Conservation (phyloP, 2,329 filamentous ascomycete species). For the Tothia fuscella region DNA sequence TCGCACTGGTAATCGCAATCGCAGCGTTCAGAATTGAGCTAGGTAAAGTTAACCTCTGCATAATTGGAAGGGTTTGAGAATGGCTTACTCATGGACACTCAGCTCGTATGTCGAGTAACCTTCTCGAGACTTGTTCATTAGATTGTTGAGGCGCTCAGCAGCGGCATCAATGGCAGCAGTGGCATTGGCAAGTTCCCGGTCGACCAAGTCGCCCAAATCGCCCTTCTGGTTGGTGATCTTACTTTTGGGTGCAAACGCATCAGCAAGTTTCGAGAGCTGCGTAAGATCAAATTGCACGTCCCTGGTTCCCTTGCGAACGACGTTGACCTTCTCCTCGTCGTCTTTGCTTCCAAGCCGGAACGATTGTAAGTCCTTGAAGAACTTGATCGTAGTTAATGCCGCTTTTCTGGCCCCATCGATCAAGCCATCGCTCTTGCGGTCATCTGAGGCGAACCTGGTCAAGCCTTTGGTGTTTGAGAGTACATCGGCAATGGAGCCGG, state of each 20-base stretch:
- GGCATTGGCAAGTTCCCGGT: slow-evolving; percentile 81
- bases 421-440: slow-evolving; percentile 83
- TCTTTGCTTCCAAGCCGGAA: slow-evolving; percentile 89
- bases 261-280: slow-evolving; percentile 83
- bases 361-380: slow-evolving; percentile 88
- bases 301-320: slow-evolving; percentile 93
- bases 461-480: slow-evolving; percentile 95
- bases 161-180: slow-evolving; percentile 92
- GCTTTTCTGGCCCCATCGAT: slow-evolving; percentile 73
- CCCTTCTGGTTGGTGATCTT: slow-evolving; percentile 69
- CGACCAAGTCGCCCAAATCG: slow-evolving; percentile 86
- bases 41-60: neutral
- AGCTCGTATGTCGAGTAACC: slow-evolving; percentile 94
- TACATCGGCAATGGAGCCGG: slow-evolving; percentile 84
- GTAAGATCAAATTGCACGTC: slow-evolving; percentile 92
- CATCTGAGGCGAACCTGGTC: slow-evolving; percentile 82
- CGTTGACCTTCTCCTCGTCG: slow-evolving; percentile 83
- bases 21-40: slow-evolving; percentile 79
- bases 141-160: slow-evolving; percentile 73
- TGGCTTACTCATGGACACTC: slow-evolving; percentile 63
- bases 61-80: neutral
- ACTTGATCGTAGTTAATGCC: slow-evolving; percentile 77
- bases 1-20: slow-evolving; percentile 84
- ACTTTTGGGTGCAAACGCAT: slow-evolving; percentile 80
- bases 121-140: slow-evolving; percentile 93